Conservation (phyloP, 2,329 filamentous ascomycete species). For the Pseudogymnoascus sp. region DNA sequence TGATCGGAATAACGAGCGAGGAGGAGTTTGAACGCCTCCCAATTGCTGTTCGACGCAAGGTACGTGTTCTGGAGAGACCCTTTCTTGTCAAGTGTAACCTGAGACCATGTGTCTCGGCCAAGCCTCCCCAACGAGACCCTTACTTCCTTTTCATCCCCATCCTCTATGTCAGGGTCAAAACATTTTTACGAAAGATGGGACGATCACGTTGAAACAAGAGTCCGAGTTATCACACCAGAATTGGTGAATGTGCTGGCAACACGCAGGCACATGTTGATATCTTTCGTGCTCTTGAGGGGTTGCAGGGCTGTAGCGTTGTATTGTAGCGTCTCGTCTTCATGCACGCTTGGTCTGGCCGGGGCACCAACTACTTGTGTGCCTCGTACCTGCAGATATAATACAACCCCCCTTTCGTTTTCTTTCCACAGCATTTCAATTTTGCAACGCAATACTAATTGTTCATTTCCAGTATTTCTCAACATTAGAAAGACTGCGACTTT, state of each 20-base stretch:
- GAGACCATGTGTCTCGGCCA: slow-evolving; percentile 7
- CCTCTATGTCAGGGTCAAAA: not conserved
- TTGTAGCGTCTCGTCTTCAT: slow-evolving; percentile 7
- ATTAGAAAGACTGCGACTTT: slow-evolving; percentile 62
- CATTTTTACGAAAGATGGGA: not conserved
- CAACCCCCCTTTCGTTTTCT: slow-evolving; percentile 9
- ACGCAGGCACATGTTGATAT: not conserved
- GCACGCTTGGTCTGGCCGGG: not conserved
- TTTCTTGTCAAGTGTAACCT: not conserved
- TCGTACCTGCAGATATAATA: slow-evolving; percentile 13
- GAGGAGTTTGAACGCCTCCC: slow-evolving; percentile 47
- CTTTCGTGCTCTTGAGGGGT: not conserved
- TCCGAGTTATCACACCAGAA: not conserved
- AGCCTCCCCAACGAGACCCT: not conserved
- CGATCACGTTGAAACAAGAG: slow-evolving; percentile 7
- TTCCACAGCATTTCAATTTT: slow-evolving; percentile 56
- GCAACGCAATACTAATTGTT: slow-evolving; percentile 10
- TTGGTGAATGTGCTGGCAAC: not conserved
- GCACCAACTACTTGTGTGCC: not conserved
- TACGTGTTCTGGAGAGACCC: slow-evolving; percentile 29
- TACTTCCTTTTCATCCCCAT: not conserved
- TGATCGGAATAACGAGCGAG: slow-evolving; percentile 30
- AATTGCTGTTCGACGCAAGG: slow-evolving; percentile 45
- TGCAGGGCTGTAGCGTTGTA: slow-evolving; percentile 5
- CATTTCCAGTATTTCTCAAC: slow-evolving; percentile 62